A percentile compares a stretch with the other conserved stretches of the same genome.
phyloP scores from a whole-genome alignment of 306 rosid genomes.

The Erythrophleum fordii region DNA sequence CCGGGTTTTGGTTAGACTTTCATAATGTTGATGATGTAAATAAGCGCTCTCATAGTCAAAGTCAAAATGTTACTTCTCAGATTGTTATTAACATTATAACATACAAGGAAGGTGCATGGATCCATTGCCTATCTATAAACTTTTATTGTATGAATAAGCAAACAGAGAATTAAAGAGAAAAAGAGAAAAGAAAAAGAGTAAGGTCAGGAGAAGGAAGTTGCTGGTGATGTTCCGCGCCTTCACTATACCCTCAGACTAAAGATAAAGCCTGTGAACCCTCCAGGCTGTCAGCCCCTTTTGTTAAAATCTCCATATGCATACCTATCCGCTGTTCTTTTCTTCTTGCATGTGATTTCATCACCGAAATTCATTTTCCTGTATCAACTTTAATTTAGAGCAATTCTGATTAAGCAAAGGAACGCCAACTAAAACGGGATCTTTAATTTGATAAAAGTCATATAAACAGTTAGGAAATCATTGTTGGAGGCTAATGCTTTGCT shows the following conservation, averaged over 20 bases:
- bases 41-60: conserved; percentile 4
- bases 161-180: conserved; percentile 23
- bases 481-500: not conserved
- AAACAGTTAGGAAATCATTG: not conserved
- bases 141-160: not conserved
- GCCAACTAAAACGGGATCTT: not conserved
- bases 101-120: conserved; percentile 25
- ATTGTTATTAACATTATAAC: not conserved
- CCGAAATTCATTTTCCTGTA: conserved; percentile 14
- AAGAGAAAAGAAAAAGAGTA: conserved; percentile 14
- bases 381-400: conserved; percentile 38
- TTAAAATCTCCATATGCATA: conserved; percentile 18
- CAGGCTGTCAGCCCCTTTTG: conserved; percentile 34
- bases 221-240: conserved; percentile 33
- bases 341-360: conserved; percentile 29
- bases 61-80: not conserved
- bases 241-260: conserved; percentile 12
- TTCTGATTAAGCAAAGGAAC: conserved; percentile 28
- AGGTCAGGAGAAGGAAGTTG: conserved; percentile 28
- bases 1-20: not conserved
- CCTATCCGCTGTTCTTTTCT: not conserved
- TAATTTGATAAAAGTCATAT: not conserved
- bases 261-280: conserved; percentile 37
- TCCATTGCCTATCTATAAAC: not conserved
- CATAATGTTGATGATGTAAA: not conserved